Conservation (phyloP, 176 grass and related monocot species). For the Canna indica region DNA sequence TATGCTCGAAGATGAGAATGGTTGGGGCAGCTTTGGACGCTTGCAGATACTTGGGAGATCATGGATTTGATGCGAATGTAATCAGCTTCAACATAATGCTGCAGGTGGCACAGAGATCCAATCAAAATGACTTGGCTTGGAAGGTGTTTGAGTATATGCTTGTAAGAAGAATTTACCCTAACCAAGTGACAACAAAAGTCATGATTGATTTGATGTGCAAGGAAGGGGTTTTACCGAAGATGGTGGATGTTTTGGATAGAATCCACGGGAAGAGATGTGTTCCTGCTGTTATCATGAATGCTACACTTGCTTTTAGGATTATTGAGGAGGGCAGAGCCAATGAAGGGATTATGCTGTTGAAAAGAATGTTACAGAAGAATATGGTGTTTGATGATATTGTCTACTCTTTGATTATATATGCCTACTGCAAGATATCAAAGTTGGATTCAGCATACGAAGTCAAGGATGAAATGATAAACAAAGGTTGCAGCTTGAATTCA, state of each 20-base stretch:
- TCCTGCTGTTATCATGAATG: conserved; percentile 35
- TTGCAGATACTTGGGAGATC: conserved; percentile 45
- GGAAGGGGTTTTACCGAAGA: conserved; percentile 41
- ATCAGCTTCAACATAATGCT: conserved; percentile 66
- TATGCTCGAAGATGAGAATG: conserved; percentile 44
- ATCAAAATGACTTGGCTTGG: conserved; percentile 45
- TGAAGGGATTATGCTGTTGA: conserved; percentile 49
- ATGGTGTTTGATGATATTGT: conserved; percentile 53
- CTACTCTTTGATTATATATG: conserved; percentile 46
- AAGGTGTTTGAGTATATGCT: conserved; percentile 90
- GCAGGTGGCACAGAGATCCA: conserved; percentile 27
- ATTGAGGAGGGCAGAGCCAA: conserved; percentile 45
- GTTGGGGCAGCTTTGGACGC: conserved; percentile 43
- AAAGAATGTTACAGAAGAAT: conserved; percentile 72
- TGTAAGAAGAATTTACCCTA: conserved; percentile 52
- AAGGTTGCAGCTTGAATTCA: conserved; percentile 35
- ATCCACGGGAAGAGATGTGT: conserved; percentile 54
- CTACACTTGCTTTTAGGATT: conserved; percentile 36
- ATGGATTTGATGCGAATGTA: conserved; percentile 37
- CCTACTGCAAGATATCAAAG: conserved; percentile 34
- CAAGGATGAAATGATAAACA: conserved; percentile 42
- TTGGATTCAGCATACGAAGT: conserved; percentile 30
- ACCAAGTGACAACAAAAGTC: conserved; percentile 50
- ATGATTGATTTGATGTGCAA: conserved; percentile 59
- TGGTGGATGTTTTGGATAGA: conserved; percentile 24